Conservation (phyloP, 2,329 filamentous ascomycete genomes). For the Didymosphaeria variabile region DNA sequence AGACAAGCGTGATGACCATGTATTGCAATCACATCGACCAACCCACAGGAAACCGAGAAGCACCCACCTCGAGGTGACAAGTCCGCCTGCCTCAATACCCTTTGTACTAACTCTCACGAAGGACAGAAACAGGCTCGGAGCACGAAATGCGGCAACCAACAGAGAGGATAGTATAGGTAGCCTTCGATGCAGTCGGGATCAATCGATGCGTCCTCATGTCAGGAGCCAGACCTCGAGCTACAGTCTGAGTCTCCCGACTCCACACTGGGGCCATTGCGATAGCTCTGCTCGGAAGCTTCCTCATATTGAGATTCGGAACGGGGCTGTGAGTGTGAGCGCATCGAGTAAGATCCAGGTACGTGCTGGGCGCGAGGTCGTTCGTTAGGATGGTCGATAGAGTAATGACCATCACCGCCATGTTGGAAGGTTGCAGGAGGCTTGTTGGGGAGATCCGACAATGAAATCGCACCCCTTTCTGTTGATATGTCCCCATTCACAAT, state of each 20-base stretch:
- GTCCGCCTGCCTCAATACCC: not conserved
- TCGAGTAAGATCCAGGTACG: conserved; percentile 21
- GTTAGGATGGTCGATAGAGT: conserved; percentile 32
- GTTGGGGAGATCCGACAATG: conserved; percentile 26
- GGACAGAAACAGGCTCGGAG: conserved; percentile 48
- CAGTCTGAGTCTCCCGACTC: conserved; percentile 38
- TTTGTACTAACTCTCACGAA: conserved; percentile 18
- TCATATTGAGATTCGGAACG: conserved; percentile 26
- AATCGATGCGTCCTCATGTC: conserved; percentile 38
- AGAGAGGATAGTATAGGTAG: conserved; percentile 41
- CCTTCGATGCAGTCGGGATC: conserved; percentile 36
- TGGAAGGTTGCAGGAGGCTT: conserved; percentile 29
- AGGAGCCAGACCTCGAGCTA: conserved; percentile 29
- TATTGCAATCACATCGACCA: conserved; percentile 2
- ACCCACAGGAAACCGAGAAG: not conserved
- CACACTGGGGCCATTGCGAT: conserved; percentile 35
- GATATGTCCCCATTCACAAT: conserved; percentile 4
- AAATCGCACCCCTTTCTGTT: conserved; percentile 10
- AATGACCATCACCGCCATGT: conserved; percentile 40
- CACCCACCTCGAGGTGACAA: not conserved
- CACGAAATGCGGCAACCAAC: conserved; percentile 46
- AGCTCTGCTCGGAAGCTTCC: conserved; percentile 32
- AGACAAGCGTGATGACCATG: not conserved
- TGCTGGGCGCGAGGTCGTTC: conserved; percentile 35
- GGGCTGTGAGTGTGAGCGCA: conserved; percentile 17